These are phyloP conservation scores for Colletotrichum eleusines DNA, from an alignment of 2,329 filamentous ascomycete genomes.

Conservation along the genomic window DNA sequence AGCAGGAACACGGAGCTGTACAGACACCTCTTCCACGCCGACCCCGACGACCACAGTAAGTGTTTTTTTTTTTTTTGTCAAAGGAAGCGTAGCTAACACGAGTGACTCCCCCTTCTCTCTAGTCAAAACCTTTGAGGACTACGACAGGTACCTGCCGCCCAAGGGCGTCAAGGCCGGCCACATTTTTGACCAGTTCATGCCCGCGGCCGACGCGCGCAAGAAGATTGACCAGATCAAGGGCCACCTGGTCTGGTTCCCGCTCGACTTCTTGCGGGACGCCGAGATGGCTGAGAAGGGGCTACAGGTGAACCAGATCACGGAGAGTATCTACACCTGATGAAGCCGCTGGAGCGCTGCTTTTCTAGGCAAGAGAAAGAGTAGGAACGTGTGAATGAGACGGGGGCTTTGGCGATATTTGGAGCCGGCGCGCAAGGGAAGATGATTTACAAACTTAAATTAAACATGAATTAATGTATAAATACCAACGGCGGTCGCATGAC, in stretches of 20 bases:
- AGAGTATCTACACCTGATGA: conserved; percentile 83
- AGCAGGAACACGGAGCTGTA: conserved; percentile 80
- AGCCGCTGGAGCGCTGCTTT: not conserved
- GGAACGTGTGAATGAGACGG: not conserved
- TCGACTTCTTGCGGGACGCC: conserved; percentile 85
- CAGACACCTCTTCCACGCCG: conserved; percentile 84
- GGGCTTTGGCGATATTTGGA: not conserved
- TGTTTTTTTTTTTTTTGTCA: conserved; percentile 46
- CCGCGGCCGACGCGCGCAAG: conserved; percentile 76
- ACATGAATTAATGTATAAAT: not conserved
- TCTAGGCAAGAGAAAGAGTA: not conserved
- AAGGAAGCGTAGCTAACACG: conserved; percentile 35
- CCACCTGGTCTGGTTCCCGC: conserved; percentile 95
- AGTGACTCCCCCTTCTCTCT: not conserved
- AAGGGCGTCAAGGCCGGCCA: conserved; percentile 84
- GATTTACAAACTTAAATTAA: conserved; percentile 16
- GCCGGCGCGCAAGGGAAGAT: not conserved
- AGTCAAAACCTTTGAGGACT: conserved; percentile 92
- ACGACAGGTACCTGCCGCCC: conserved; percentile 80
- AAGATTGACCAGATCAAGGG: conserved; percentile 84
- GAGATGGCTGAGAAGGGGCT: conserved; percentile 91
- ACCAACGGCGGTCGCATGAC: not conserved
- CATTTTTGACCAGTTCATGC: conserved; percentile 83
- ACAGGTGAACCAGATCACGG: conserved; percentile 87
- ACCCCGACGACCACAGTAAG: conserved; percentile 83